Conservation (phyloP, 2,329 filamentous ascomycete species). For the Ascochyta viciae-villosae region DNA sequence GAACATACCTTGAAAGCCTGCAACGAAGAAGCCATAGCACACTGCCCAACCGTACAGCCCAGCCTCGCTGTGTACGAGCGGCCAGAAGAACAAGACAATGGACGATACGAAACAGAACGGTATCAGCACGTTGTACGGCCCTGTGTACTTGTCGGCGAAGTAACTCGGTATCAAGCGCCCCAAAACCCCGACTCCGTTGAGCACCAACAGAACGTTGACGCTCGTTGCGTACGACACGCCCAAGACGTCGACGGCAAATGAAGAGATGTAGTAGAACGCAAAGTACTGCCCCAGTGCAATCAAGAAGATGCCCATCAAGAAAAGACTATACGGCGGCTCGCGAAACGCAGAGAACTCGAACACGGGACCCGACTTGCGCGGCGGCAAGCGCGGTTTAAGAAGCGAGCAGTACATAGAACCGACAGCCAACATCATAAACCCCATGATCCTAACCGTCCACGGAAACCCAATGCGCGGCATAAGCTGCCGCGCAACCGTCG, state of each 20-base stretch:
- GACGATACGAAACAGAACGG: conserved; percentile 57
- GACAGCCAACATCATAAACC: conserved; percentile 63
- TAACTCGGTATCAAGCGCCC: conserved; percentile 62
- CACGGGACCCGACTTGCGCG: conserved; percentile 52
- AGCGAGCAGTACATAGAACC: conserved; percentile 46
- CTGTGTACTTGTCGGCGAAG: conserved; percentile 61
- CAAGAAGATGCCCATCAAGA: conserved; percentile 44
- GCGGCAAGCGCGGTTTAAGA: conserved; percentile 53
- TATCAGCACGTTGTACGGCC: conserved; percentile 65
- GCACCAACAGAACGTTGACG: conserved; percentile 63
- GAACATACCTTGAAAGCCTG: conserved; percentile 56
- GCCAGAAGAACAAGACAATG: conserved; percentile 64
- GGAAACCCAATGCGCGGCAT: conserved; percentile 67
- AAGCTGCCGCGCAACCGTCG: conserved; percentile 61
- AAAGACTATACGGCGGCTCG: conserved; percentile 51
- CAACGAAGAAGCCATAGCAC: conserved; percentile 55
- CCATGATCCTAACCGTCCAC: conserved; percentile 70
- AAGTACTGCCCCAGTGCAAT: conserved; percentile 50
- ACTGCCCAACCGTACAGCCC: conserved; percentile 55
- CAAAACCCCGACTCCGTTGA: conserved; percentile 64
- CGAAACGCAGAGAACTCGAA: conserved; percentile 52
- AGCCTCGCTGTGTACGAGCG: conserved; percentile 52
- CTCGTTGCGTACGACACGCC: conserved; percentile 58
- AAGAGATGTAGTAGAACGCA: conserved; percentile 55
- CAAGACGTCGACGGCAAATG: conserved; percentile 52